Evolutionary conservation across 1,284 basidiomycete species (phyloP), one percentile per base, ranked within the genome.

Genomic region (Coniferiporia sulphurascens): DNA sequence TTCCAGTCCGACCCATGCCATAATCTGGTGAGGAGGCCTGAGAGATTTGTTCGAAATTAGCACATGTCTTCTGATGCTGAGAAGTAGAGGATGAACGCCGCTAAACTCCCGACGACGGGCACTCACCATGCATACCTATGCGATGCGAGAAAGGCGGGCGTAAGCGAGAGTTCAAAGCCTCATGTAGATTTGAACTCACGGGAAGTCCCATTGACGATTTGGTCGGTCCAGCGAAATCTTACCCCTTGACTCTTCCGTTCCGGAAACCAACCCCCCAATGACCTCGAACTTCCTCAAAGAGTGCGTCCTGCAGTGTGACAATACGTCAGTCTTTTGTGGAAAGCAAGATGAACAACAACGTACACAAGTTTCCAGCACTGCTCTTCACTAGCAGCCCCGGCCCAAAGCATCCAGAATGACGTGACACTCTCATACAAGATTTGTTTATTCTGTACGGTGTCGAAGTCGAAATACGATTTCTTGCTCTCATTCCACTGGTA

Each of bases 201-300:
- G 89, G 70, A 89, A 92, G 70, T 92, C 96, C 96, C 96, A 98
- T 72, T 98, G 97, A 66, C 97, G 91, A 76, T 98, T 98, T n/a
- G 97, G 97, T 51, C 96, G 81, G 69, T 97, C 93, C 56, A 98
- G 79, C 13, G 94, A 95, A 64, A 99, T 95, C 72, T 91, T 91
- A 50, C 96, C 96, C 61, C 96, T 84, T 51, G 95, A 98, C 73
- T 95, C 93, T 69, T 98, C 96, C 1, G 97, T 98, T 56, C 96
- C 96, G 10, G 95, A 93, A 4, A 97, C 93, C 19, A 99, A 78
- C n/a, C 96, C 96, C 44, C 96, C 96, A 10, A 94, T 82, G 17
- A 93, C 95, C 72, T 99, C 96, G 67, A 99, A 98, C 77, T 97
- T 97, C 76, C 88, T 87, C 68, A 99, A 73, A 21, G 93, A 94